Evolutionary conservation across 169 alveolate genomes (phyloP), one percentile per base, ranked within the genome.

Genomic region (Cryptosporidium meleagridis): DNA sequence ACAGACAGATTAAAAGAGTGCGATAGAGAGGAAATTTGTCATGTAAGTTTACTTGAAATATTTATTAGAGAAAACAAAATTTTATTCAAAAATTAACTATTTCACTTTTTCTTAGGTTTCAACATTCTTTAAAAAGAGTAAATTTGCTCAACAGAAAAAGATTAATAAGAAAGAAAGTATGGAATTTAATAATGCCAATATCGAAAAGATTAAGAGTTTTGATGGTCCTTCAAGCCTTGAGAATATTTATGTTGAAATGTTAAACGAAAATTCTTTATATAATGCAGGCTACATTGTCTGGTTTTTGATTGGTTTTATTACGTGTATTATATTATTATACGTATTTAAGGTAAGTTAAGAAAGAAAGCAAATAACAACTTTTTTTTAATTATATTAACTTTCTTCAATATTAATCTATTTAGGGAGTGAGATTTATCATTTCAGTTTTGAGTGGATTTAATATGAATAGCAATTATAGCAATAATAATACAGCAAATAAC

Each of bases 231-330:
- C 72, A 21, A 29, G 41, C 6, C 35, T 48, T n/a, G 65, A 80
- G 4, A 59, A 65, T 33, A 80, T 80, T 44, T 26, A 80, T 8
- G 37, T 37, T 26, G 75, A 80, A 58, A 41, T 37, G 53, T 23
- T 59, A n/a, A 59, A 67, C 33, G 75, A 80, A 65, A 59, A 21
- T 39, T 21, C 55, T 26, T 55, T 55, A n/a, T 26, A 58, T 44
- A 33, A 23, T 12, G 37, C 89, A 26, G 44, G 62, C 1, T 80
- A 80, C 39, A 80, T 80, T 12, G 68, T 26, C 35, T 80, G 89
- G 89, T 80, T 80, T 65, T 44, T 80, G 18, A 65, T 59, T 29
- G 89, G 89, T 3, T 62, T 80, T 80, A 59, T 35, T 45, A 80
- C 89, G 29, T 59, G 80, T 48, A 41, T 65, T 45, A 41, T 80